Conservation (phyloP, 1,139 yeast genomes). For the Wickerhamomyces sp. region DNA sequence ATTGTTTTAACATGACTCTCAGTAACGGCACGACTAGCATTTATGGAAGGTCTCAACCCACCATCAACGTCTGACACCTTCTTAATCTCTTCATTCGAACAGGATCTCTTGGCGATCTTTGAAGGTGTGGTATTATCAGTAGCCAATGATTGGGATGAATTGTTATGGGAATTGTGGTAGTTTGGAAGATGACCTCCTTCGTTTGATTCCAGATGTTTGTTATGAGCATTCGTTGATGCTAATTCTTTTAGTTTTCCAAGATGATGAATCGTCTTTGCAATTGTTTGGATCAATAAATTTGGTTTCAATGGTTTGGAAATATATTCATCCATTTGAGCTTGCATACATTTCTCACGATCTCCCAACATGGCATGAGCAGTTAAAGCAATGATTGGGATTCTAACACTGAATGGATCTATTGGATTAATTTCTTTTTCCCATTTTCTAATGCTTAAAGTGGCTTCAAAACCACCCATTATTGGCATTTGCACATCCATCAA, state of each 20-base stretch:
- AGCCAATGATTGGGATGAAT: conserved; percentile 8
- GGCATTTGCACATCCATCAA: conserved; percentile 96
- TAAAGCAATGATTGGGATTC: conserved; percentile 83
- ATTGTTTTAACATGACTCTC: conserved; percentile 14
- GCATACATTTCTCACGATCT: conserved; percentile 78
- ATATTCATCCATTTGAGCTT: conserved; percentile 89
- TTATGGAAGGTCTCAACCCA: conserved; percentile 8
- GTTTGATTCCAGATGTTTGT: conserved; percentile 17
- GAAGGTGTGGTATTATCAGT: conserved; percentile 2
- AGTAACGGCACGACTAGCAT: conserved; percentile 11
- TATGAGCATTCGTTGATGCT: conserved; percentile 19
- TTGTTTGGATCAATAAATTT: conserved; percentile 73
- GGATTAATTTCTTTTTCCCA: conserved; percentile 84
- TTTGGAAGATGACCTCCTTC: conserved; percentile 12
- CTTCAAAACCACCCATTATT: conserved; percentile 91
- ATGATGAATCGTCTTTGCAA: conserved; percentile 75
- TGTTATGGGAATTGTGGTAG: conserved; percentile 9
- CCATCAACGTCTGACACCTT: not conserved
- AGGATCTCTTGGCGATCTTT: conserved; percentile 8
- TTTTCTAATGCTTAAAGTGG: conserved; percentile 77
- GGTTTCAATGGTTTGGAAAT: conserved; percentile 85
- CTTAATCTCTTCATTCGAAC: conserved; percentile 12
- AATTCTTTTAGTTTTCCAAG: conserved; percentile 30
- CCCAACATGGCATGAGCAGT: conserved; percentile 91
- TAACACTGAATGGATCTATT: conserved; percentile 43